Percentiles rank a stretch among this genome's conserved stretches.
Conservation (phyloP, 495 filamentous ascomycete genomes). For the Bombardia bombarda region DNA sequence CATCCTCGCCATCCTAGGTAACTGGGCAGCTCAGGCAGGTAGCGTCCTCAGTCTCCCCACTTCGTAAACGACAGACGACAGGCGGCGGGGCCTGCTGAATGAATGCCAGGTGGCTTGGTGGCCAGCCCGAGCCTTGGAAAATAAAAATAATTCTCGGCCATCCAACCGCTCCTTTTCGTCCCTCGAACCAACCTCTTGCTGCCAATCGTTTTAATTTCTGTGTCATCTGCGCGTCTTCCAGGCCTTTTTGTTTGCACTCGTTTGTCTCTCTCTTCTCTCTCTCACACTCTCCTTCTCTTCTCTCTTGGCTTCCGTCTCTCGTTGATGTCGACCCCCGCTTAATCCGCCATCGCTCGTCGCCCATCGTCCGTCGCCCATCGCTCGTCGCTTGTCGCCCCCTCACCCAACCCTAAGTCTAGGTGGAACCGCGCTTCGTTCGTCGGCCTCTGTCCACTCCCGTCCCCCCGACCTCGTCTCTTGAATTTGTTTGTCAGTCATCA, state of each 20-base stretch:
- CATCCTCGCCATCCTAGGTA: constrained; percentile 7
- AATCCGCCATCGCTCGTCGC: too few species aligned
- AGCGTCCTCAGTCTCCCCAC: constrained; percentile 20
- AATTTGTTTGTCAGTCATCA: too few species aligned
- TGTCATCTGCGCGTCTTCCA: background rate
- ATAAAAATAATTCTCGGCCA: constrained; percentile 28
- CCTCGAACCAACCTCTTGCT: constrained; percentile 3
- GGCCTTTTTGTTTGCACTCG: background rate
- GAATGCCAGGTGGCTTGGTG: background rate
- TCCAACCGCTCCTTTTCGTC: constrained; percentile 11
- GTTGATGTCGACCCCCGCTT: background rate
- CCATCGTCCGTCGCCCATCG: too few species aligned
- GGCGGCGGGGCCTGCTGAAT: background rate
- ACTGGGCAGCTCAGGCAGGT: too few species aligned
- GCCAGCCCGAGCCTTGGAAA: constrained; percentile 13
- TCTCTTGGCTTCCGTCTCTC: background rate
- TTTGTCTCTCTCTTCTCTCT: too few species aligned
- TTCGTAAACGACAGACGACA: constrained; percentile 1
- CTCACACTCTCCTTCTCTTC: background rate
- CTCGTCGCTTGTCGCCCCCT: background rate
- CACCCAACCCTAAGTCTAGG: background rate
- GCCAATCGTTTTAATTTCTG: constrained; percentile 2
- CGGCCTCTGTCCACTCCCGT: background rate
- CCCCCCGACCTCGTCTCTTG: too few species aligned
- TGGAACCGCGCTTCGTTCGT: background rate